phyloP scores from a whole-genome alignment of 495 filamentous ascomycete genomes.

The Aspergillus panamensis region DNA sequence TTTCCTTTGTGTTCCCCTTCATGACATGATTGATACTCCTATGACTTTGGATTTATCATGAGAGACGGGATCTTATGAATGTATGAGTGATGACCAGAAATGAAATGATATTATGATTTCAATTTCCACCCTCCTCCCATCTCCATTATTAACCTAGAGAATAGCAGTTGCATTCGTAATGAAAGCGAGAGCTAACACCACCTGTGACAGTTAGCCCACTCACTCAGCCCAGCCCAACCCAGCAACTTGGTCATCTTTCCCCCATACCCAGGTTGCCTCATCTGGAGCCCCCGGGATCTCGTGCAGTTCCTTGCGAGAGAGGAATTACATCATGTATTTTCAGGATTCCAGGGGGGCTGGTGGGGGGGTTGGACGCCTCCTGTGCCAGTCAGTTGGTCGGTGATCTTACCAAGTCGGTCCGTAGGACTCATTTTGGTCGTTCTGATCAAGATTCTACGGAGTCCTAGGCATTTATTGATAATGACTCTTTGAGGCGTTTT shows the following conservation, averaged over 20 bases:
- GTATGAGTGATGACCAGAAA: constrained; percentile 13
- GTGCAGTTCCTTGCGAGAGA: constrained; percentile 51
- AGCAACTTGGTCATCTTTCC: constrained; percentile 55
- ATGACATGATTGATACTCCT: background rate
- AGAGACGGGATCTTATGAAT: constrained; percentile 13
- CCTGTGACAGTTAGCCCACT: constrained; percentile 8
- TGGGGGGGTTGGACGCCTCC: constrained; percentile 23
- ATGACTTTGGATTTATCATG: background rate
- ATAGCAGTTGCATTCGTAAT: constrained; percentile 46
- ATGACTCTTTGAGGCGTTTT: no score
- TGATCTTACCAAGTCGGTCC: constrained; percentile 9
- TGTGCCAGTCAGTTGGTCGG: constrained; percentile 1
- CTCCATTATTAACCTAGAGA: constrained; percentile 30
- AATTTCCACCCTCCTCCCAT: background rate
- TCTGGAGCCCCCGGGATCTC: constrained; percentile 39
- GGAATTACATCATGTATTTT: constrained; percentile 50
- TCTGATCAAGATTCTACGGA: background rate
- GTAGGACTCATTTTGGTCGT: background rate
- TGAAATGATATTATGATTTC: background rate
- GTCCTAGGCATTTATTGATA: no score
- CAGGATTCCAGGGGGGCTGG: constrained; percentile 52
- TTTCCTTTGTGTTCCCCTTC: constrained; percentile 8
- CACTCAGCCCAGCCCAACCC: background rate
- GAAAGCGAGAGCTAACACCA: constrained; percentile 31
- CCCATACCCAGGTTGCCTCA: constrained; percentile 63